These are phyloP conservation scores for Solanum raphanifolium DNA, from an alignment of 257 asterid genomes.

Conservation along the genomic window DNA sequence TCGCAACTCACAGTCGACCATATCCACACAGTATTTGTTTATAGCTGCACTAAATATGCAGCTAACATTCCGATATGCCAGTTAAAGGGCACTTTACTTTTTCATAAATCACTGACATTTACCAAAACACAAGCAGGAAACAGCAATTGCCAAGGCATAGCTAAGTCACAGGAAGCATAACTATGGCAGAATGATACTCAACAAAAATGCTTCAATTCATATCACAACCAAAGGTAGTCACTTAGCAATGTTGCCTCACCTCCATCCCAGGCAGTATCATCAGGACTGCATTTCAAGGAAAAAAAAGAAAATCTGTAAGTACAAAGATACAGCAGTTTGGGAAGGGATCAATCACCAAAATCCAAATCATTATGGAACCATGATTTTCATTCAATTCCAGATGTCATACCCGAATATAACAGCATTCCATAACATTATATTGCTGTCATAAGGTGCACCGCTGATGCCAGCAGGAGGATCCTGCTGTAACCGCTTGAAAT, in stretches of 20 bases:
- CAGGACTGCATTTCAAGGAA: conserved; percentile 45
- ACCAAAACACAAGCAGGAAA: background rate
- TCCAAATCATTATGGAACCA: background rate
- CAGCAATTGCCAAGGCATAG: background rate
- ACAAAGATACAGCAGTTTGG: background rate
- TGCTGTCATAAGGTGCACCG: conserved; percentile 73
- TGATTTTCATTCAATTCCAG: background rate
- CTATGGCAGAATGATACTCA: background rate
- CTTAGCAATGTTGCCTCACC: conserved; percentile 29
- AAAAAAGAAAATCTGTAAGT: background rate
- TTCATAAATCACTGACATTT: background rate
- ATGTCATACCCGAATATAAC: conserved; percentile 64
- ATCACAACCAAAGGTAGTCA: background rate
- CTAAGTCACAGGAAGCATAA: background rate
- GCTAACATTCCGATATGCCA: background rate
- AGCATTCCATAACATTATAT: conserved; percentile 90
- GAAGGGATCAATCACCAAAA: background rate
- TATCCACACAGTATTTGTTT: background rate
- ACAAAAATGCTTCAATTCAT: background rate
- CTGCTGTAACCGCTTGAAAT: conserved; percentile 73
- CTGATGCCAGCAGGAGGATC: conserved; percentile 91
- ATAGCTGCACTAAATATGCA: background rate
- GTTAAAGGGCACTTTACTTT: background rate
- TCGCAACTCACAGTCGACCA: background rate
- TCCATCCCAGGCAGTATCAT: conserved; percentile 95